These are phyloP conservation scores for Verticillium nubilum DNA, from an alignment of 2,329 filamentous ascomycete species.

Conservation along the genomic window DNA sequence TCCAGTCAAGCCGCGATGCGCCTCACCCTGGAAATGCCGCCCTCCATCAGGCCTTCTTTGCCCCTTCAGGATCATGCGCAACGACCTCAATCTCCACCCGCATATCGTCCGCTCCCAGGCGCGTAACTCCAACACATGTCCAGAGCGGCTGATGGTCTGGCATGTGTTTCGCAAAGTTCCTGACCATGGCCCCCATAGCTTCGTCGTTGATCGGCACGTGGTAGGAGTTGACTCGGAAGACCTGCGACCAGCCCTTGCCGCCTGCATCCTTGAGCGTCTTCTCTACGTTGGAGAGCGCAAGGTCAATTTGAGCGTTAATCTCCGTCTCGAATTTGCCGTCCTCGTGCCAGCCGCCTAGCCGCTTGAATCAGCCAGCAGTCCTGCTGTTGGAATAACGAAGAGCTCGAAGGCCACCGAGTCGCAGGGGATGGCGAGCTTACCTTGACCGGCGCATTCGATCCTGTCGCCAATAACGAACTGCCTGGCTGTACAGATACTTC, in stretches of 20 bases:
- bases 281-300: constrained; percentile 54
- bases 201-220: constrained; percentile 35
- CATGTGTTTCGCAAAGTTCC: constrained; percentile 43
- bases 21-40: too few relatives aligned
- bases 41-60: constrained; percentile 8
- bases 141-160: constrained; percentile 47
- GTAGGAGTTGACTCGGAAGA: constrained; percentile 42
- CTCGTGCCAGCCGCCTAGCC: constrained; percentile 25
- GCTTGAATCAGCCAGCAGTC: background rate
- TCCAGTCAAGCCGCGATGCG: too few relatives aligned
- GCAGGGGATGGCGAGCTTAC: constrained; percentile 16
- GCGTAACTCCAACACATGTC: constrained; percentile 46
- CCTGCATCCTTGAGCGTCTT: constrained; percentile 43
- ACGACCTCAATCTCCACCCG: constrained; percentile 53
- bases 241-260: constrained; percentile 50
- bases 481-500: constrained; percentile 36
- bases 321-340: constrained; percentile 22
- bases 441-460: constrained; percentile 42
- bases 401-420: background rate
- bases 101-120: constrained; percentile 45
- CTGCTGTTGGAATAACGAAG: background rate
- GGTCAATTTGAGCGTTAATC: constrained; percentile 39
- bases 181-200: constrained; percentile 33
- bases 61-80: constrained; percentile 36
- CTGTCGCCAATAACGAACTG: constrained; percentile 40